Evolutionary conservation across 495 filamentous ascomycete species (phyloP), one percentile per base, ranked within the genome.

Genomic region (Delitschia confertaspora): DNA sequence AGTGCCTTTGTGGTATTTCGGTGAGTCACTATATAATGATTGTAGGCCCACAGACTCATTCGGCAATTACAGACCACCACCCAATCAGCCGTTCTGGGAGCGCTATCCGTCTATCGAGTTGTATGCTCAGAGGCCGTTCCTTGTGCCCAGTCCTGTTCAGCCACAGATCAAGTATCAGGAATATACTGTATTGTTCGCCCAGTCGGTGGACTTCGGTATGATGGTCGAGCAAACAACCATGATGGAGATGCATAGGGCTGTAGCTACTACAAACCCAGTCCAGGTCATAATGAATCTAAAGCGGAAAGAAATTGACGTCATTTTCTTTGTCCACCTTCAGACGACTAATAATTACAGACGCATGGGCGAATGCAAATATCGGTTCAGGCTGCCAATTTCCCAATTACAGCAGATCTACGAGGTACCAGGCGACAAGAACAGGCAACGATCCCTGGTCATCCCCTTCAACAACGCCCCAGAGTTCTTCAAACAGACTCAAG

Each of bases 401-500:
- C 76, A 83, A 31, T 52, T 91, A 24, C 62, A 71, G 19, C 62
- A 62, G 2, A 64, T 93, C 1, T 63, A 76, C 45, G 65, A 72
- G 35, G 53, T 69, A 0, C 55, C 64, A 14, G 33, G 53, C 0
- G 56, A 67, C 11, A 34, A 59, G 3, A 27, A 48, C 0, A 54
- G 59, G 0, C 62, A 69, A 23, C 13, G 22, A 23, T 53, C 56
- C 0, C 56, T 85, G 3, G 53, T 86, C 8, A 74, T 86, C 10
- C 60, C 73, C 0, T 58, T 91, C 17, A 66, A 74, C 4, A 72
- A 69, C 22, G 78, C 91, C 3, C 82, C 88, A 0, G 48, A 72
- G 2, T 79, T 78, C 51, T 86, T 71, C 52, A 68, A 72, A 44
- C 76, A 76, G 46, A 58, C 70, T 4, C 11, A 49, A 17, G 35